Percentiles rank a stretch among this genome's conserved stretches.
phyloP scores from a whole-genome alignment of 1,284 basidiomycete genomes.

The Heterobasidion irregulare region DNA sequence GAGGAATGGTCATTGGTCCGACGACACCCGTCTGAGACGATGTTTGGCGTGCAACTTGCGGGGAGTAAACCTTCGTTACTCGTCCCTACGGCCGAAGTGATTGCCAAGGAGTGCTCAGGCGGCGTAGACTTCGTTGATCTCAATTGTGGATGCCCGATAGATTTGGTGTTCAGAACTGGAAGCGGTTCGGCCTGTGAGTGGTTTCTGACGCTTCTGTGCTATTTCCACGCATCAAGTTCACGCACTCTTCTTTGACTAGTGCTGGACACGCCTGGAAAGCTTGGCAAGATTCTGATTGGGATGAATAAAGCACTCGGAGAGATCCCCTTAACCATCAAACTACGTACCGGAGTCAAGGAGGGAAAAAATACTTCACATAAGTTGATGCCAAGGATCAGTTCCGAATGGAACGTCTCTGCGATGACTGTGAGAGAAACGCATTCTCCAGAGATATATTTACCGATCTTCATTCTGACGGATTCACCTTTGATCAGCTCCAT shows the following conservation, averaged over 20 bases:
- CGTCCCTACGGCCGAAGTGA: constrained; percentile 79
- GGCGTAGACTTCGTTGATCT: constrained; percentile 89
- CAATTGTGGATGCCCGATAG: constrained; percentile 97
- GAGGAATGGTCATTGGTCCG: constrained; percentile 90
- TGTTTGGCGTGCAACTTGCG: constrained; percentile 88
- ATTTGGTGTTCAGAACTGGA: constrained; percentile 88
- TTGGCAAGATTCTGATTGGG: constrained; percentile 83
- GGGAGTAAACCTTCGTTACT: constrained; percentile 73
- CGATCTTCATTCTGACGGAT: not conserved
- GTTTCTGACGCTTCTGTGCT: not conserved
- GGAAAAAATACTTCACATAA: constrained; percentile 84
- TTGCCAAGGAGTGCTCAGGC: constrained; percentile 58
- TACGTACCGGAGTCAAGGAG: constrained; percentile 88
- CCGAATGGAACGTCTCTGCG: constrained; percentile 74
- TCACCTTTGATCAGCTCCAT: constrained; percentile 57
- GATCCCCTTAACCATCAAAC: constrained; percentile 92
- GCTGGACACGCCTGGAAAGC: constrained; percentile 74
- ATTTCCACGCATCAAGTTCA: not conserved
- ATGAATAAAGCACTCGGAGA: constrained; percentile 92
- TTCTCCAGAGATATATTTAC: not conserved
- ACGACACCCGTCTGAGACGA: constrained; percentile 79
- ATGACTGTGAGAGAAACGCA: constrained; percentile 54
- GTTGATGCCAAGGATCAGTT: constrained; percentile 78
- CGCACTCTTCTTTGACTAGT: constrained; percentile 33
- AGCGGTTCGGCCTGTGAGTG: constrained; percentile 79